These are phyloP conservation scores for Hansenula anomala DNA, from an alignment of 1,139 yeast species.

Conservation along the genomic window DNA sequence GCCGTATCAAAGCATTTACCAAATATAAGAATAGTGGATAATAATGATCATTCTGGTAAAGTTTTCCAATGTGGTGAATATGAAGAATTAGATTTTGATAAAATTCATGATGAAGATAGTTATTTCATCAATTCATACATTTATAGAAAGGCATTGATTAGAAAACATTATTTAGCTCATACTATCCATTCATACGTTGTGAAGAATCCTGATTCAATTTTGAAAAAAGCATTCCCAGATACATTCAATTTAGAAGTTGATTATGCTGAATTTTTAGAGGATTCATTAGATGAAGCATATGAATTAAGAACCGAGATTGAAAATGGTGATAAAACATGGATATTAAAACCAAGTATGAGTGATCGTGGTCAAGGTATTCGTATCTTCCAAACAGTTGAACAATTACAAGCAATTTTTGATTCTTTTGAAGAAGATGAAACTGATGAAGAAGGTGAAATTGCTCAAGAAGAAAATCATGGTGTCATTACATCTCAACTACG, in stretches of 20 bases:
- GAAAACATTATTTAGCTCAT: conserved; percentile 84
- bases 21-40: conserved; percentile 7
- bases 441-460: conserved; percentile 51
- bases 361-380: conserved; percentile 96
- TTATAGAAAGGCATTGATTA: conserved; percentile 79
- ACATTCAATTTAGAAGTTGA: conserved; percentile 84
- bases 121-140: conserved; percentile 79
- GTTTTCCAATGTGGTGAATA: conserved; percentile 84
- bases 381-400: conserved; percentile 70
- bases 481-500: conserved; percentile 82
- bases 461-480: conserved; percentile 42
- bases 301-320: conserved; percentile 80
- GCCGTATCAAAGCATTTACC: conserved; percentile 36
- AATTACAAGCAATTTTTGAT: conserved; percentile 77
- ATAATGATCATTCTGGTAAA: conserved; percentile 18
- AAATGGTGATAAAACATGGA: conserved; percentile 65
- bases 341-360: conserved; percentile 93
- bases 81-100: conserved; percentile 80
- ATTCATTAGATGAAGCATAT: conserved; percentile 85
- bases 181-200: conserved; percentile 70
- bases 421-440: conserved; percentile 70
- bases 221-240: conserved; percentile 62
- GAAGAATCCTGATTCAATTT: conserved; percentile 66
- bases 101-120: conserved; percentile 29
- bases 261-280: conserved; percentile 93